A percentile compares a stretch with the other conserved stretches of the same genome.
Evolutionary conservation across 371 early-diverging fungal genomes (phyloP).

Genomic region (Mortierella sp.): DNA sequence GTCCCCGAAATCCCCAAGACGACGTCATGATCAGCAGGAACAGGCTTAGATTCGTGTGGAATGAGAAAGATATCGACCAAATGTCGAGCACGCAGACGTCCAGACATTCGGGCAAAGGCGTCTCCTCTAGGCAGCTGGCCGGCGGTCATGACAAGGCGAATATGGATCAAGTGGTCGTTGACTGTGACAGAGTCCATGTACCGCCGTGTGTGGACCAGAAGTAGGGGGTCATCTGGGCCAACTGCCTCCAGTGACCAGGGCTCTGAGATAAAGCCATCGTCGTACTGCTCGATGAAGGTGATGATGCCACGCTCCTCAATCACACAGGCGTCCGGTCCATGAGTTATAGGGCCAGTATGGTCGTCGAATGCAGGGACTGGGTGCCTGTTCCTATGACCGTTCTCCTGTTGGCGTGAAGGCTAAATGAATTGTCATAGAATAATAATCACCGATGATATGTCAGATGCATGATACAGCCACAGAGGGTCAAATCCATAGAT

Average conservation of each 20-base stretch:
- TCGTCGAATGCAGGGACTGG: not conserved
- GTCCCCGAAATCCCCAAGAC: conserved; percentile 40
- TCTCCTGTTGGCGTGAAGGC: not conserved
- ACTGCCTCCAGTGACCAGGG: not conserved
- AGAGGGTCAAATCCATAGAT: too few relatives aligned
- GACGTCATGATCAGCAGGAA: conserved; percentile 29
- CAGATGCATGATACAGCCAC: not conserved
- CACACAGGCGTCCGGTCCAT: conserved; percentile 6
- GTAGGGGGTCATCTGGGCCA: not conserved
- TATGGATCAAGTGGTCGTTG: conserved; percentile 18
- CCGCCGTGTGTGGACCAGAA: conserved; percentile 23
- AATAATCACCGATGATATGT: too few relatives aligned
- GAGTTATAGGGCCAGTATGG: not conserved
- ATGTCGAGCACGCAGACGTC: conserved; percentile 4
- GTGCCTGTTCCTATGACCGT: not conserved
- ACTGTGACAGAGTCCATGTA: conserved; percentile 16
- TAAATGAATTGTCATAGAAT: too few relatives aligned
- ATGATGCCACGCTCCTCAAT: conserved; percentile 2
- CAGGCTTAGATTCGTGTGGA: conserved; percentile 27
- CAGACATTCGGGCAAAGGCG: conserved; percentile 18
- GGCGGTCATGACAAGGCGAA: conserved; percentile 41
- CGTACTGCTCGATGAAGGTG: conserved; percentile 8
- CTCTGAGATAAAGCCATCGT: conserved; percentile 1
- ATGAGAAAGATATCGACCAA: conserved; percentile 44
- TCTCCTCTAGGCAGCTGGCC: conserved; percentile 37